Evolutionary conservation across 177 flowering plant species (phyloP), one percentile per base, ranked within the genome.

Genomic region (Vitis hybrid): DNA sequence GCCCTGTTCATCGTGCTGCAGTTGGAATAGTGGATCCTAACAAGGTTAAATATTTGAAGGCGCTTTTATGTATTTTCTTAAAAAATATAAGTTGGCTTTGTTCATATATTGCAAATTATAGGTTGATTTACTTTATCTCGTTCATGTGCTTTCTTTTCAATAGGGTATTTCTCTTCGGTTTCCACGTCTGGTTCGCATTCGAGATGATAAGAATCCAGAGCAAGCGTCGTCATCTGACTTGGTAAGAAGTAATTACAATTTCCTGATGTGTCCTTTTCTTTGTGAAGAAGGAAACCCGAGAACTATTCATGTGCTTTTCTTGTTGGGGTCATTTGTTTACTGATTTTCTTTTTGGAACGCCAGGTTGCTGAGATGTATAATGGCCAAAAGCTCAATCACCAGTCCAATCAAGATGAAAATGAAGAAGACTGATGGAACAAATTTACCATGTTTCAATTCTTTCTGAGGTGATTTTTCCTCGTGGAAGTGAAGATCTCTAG

Each of bases 161-260:
- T 65, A 93, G 99, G 99, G 99, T 21, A 96, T 93, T 65, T 93
- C 99, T 45, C 91, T 96, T 6, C 83, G 99, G 45, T 96, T 96
- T 83, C 99, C 98, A 45, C 94, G 98, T n/a, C 78, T 92, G 19
- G 51, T 93, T 58, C 90, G 95, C 68, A 80, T 89, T 30, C 85
- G 98, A 63, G 95, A 89, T 71, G 98, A 96, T 66, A 96, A 96
- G 78, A 74, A 66, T 67, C 99, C 99, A 13, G 99, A 95, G 87
- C 80, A 88, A 75, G 97, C 97, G 50, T 71, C 97, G 32, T 81
- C 97, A 48, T 81, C 98, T 45, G 93, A 85, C 39, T 89, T 84
- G 97, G 99, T 93, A 76, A 57, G 15, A 14, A 32, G 34, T 32
- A 18, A 52, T 18, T 23, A 21, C 17, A 30, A 26, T 72, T 69